A percentile compares a stretch with the other conserved stretches of the same genome.
Conservation (phyloP, 1,284 basidiomycete species). For the Leucoagaricus sp. region DNA sequence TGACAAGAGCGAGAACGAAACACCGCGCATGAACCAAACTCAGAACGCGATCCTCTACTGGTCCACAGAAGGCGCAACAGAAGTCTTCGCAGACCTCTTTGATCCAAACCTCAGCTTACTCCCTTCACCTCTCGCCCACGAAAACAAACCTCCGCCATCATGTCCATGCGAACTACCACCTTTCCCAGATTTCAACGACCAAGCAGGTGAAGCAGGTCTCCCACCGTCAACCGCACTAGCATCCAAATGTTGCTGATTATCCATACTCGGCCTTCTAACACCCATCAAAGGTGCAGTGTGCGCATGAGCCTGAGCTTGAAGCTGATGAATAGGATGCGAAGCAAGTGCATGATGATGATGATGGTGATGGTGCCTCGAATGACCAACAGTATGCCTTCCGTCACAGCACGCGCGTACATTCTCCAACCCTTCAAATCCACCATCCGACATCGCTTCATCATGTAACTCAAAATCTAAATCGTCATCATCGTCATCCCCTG, state of each 20-base stretch:
- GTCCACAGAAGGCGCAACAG: conserved; percentile 14
- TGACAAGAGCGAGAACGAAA: no score
- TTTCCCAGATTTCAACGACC: conserved; percentile 80
- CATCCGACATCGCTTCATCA: conserved; percentile 74
- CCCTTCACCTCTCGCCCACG: conserved; percentile 56
- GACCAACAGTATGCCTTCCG: conserved; percentile 83
- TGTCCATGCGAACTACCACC: conserved; percentile 68
- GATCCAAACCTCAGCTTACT: conserved; percentile 71
- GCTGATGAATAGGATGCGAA: conserved; percentile 21
- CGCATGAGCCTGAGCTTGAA: conserved; percentile 23
- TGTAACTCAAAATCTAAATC: conserved; percentile 85
- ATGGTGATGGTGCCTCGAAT: conserved; percentile 58
- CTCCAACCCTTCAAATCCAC: conserved; percentile 90
- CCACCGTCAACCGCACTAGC: conserved; percentile 47
- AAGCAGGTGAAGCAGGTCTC: conserved; percentile 73
- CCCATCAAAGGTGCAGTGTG: conserved; percentile 23
- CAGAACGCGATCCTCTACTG: conserved; percentile 1
- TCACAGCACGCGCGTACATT: conserved; percentile 96
- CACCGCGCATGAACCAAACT: no score
- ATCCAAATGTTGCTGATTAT: conserved; percentile 47
- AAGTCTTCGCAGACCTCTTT: conserved; percentile 59
- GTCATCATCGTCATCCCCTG: conserved; percentile 59
- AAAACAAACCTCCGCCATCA: conserved; percentile 61
- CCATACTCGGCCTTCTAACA: conserved; percentile 18
- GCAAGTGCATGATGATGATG: conserved; percentile 45